Evolutionary conservation across 768 basidiomycete genomes (phyloP), one percentile per base, ranked within the genome.

Genomic region (Mycena polygramma): DNA sequence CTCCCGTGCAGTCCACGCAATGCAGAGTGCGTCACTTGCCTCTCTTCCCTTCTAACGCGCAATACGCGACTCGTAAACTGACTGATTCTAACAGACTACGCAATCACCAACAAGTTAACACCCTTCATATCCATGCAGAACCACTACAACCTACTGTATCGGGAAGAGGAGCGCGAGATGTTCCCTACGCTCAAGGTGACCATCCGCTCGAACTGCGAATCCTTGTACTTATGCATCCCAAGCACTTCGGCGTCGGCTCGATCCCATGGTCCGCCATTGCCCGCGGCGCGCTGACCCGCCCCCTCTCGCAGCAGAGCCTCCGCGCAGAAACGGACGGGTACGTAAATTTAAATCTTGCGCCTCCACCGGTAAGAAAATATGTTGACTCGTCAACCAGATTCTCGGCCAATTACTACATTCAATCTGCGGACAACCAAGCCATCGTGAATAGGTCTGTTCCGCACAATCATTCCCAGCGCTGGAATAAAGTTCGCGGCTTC

Each of bases 61-160:
- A n/a, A n/a, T n/a, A n/a, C n/a, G n/a, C n/a, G n/a, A n/a, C n/a
- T n/a, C n/a, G n/a, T n/a, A n/a, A n/a, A n/a, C n/a, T n/a, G n/a
- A n/a, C 15, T 55, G n/a, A 22, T 22, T 20, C n/a, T 22, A 20
- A 22, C 36, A 90, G 89, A 88, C 75, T 90, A 90, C 73, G 90
- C 90, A 0, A 86, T 90, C 64, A 77, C 82, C 45, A 88, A 91
- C 76, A 83, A 85, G 17, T 77, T 88, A 1, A 88, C 87, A 0
- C 88, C 87, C 0, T 91, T 92, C 79, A 89, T 91, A 74, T 88
- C 88, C 2, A 90, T 91, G 90, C 90, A 91, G 77, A 91, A 91
- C 74, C 88, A 89, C 67, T 86, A 92, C 77, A 88, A 79, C 65
- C 78, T 89, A 9, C 73, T 89, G 19, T 91, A 92, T 73, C 81